Conservation (phyloP, 176 grass and related monocot genomes). For the Thinopyrum elongatum region DNA sequence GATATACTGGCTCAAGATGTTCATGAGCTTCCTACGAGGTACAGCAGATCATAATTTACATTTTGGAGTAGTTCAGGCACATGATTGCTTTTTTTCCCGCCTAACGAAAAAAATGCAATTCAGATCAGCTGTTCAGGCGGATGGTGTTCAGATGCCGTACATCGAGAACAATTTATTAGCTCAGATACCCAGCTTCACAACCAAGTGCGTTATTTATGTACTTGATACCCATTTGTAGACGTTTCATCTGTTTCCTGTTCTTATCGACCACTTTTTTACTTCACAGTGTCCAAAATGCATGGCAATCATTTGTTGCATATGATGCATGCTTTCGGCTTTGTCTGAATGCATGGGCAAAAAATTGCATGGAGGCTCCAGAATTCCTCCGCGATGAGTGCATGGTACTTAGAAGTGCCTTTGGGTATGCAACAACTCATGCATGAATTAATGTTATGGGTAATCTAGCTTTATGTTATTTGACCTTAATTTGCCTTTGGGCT, state of each 20-base stretch:
- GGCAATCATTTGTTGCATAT: constrained; percentile 96
- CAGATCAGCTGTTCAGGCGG: constrained; percentile 45
- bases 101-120: constrained; percentile 10
- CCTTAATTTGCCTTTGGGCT: constrained; percentile 19
- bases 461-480: background rate
- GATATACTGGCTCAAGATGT: constrained; percentile 41
- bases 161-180: constrained; percentile 53
- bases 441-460: constrained; percentile 4
- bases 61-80: background rate
- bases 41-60: constrained; percentile 1
- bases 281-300: constrained; percentile 83
- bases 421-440: constrained; percentile 46
- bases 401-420: constrained; percentile 74
- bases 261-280: constrained; percentile 24
- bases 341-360: constrained; percentile 87
- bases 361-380: constrained; percentile 80
- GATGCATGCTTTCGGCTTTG: constrained; percentile 93
- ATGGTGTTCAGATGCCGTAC: constrained; percentile 39
- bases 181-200: constrained; percentile 59
- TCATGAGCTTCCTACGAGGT: constrained; percentile 52
- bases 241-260: background rate
- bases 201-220: constrained; percentile 52
- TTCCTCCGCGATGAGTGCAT: constrained; percentile 92
- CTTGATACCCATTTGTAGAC: background rate
- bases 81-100: background rate